A percentile compares a stretch with the other conserved stretches of the same genome.
These are phyloP conservation scores for Hypoxylon sp. DNA, from an alignment of 2,329 filamentous ascomycete genomes.

Conservation along the genomic window DNA sequence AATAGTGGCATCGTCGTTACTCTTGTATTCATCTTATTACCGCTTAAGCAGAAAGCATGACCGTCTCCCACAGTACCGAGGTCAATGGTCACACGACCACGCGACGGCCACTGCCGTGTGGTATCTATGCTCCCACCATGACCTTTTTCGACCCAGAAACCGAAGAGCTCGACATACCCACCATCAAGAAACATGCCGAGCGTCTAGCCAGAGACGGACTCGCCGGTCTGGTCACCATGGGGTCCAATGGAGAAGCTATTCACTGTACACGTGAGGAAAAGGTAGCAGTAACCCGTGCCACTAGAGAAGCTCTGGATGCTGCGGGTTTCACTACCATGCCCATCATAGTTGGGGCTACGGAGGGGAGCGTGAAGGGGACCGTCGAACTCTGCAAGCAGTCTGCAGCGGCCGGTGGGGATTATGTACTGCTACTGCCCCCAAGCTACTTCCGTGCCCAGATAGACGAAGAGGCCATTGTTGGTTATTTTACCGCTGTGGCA, in stretches of 20 bases:
- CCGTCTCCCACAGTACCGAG: conserved; percentile 51
- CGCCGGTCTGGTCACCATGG: conserved; percentile 87
- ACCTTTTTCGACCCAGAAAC: conserved; percentile 89
- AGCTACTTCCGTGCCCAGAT: conserved; percentile 86
- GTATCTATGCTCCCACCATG: conserved; percentile 91
- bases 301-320: conserved; percentile 84
- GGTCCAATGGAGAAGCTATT: conserved; percentile 90
- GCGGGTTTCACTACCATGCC: conserved; percentile 83
- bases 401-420: conserved; percentile 80
- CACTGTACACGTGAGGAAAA: conserved; percentile 87
- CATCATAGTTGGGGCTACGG: conserved; percentile 85
- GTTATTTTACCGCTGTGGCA: conserved; percentile 82
- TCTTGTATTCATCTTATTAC: conserved; percentile 8
- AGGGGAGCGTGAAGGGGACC: conserved; percentile 86
- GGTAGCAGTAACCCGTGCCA: conserved; percentile 79
- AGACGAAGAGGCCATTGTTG: conserved; percentile 79
- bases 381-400: conserved; percentile 79
- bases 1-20: conserved; percentile 19
- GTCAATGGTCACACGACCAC: conserved; percentile 56
- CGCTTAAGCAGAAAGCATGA: conserved; percentile 53
- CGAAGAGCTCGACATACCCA: conserved; percentile 85
- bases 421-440: conserved; percentile 83
- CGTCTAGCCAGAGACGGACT: conserved; percentile 83
- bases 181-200: conserved; percentile 84
- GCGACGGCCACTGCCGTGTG: conserved; percentile 76